Conservation (phyloP, 2,329 filamentous ascomycete genomes). For the Colletotrichum tabaci region DNA sequence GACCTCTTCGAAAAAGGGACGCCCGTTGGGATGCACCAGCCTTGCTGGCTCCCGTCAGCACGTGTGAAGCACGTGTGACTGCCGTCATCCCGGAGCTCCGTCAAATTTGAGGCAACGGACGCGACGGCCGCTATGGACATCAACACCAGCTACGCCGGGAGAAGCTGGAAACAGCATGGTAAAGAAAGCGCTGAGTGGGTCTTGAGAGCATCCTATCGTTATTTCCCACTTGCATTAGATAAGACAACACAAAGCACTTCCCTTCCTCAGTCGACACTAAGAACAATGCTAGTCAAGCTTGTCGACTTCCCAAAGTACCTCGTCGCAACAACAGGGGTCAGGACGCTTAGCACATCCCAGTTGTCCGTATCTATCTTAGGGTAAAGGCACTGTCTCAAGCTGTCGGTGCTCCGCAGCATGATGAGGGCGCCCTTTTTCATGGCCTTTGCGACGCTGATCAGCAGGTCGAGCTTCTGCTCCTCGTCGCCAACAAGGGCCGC, state of each 20-base stretch:
- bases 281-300: not conserved
- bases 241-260: too few species aligned
- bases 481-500: not conserved
- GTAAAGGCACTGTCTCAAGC: not conserved
- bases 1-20: too few species aligned
- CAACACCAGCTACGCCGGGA: too few species aligned
- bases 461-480: not conserved
- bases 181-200: too few species aligned
- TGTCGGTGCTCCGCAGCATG: not conserved
- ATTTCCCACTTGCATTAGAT: too few species aligned
- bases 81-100: not conserved
- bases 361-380: not conserved
- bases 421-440: not conserved
- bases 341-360: not conserved
- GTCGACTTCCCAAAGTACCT: slow-evolving; percentile 1
- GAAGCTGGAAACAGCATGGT: too few species aligned
- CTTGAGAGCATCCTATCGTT: too few species aligned
- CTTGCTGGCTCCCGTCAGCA: too few species aligned
- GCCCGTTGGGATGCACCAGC: too few species aligned
- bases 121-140: too few species aligned
- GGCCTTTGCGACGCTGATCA: not conserved
- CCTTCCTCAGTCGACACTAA: not conserved
- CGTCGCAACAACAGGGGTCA: not conserved
- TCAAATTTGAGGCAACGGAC: not conserved
- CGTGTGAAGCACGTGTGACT: too few species aligned